A percentile compares a stretch with the other conserved stretches of the same genome.
phyloP scores from a whole-genome alignment of 352 stramenopile genomes.

The Globisporangium uncinulatum region DNA sequence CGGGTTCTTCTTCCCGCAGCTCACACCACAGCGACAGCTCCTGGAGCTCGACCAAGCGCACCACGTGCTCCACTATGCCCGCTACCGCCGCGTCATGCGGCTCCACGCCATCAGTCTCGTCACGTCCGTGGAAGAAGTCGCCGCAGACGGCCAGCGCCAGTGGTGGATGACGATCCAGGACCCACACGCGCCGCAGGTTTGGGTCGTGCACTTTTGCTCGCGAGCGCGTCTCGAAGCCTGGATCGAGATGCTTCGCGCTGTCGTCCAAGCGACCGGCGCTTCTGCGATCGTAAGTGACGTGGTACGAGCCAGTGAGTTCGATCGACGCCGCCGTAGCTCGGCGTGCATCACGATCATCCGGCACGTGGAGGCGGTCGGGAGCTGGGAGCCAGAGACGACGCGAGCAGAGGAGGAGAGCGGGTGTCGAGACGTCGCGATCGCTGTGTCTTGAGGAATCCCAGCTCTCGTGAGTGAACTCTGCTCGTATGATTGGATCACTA shows the following conservation, averaged over 20 bases:
- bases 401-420: not conserved
- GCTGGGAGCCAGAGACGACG: not conserved
- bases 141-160: slow-evolving; percentile 18
- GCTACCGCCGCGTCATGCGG: slow-evolving; percentile 43
- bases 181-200: slow-evolving; percentile 41
- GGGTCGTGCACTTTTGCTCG: slow-evolving; percentile 55
- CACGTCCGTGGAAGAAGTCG: slow-evolving; percentile 42
- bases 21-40: slow-evolving; percentile 31
- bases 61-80: slow-evolving; percentile 49
- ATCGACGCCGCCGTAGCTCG: slow-evolving; percentile 4
- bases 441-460: slow-evolving; percentile 1
- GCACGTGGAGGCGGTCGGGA: not conserved
- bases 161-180: slow-evolving; percentile 76
- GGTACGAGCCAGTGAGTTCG: slow-evolving; percentile 15
- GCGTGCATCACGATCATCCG: not conserved
- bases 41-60: slow-evolving; percentile 60
- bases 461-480: not conserved
- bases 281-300: slow-evolving; percentile 36
- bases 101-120: slow-evolving; percentile 59
- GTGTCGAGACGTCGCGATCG: not conserved
- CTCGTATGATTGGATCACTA: not conserved
- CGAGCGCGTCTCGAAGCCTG: slow-evolving; percentile 30
- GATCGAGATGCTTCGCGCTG: slow-evolving; percentile 30
- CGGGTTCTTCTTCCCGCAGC: slow-evolving; percentile 39
- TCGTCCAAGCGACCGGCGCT: slow-evolving; percentile 29